A percentile compares a stretch with the other conserved stretches of the same genome.
phyloP scores from a whole-genome alignment of 306 rosid genomes.

The Vicia sativa region DNA sequence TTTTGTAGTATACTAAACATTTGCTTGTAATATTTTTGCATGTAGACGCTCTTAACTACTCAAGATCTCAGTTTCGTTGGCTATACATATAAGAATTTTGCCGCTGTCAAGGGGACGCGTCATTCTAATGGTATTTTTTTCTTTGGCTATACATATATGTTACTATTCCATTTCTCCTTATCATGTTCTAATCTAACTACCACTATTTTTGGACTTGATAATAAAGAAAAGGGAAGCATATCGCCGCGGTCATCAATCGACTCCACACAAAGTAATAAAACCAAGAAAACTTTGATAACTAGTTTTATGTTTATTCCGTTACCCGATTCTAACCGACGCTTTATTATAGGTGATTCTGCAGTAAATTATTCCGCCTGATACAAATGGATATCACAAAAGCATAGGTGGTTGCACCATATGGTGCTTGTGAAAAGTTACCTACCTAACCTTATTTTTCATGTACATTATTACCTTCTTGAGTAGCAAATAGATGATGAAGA shows the following conservation, averaged over 20 bases:
- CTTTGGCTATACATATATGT: slow-evolving; percentile 11
- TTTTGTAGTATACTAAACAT: slow-evolving; percentile 7
- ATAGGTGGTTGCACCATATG: slow-evolving; percentile 35
- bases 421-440: slow-evolving; percentile 38
- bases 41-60: slow-evolving; percentile 72
- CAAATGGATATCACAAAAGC: slow-evolving; percentile 37
- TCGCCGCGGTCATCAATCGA: slow-evolving; percentile 58
- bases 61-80: slow-evolving; percentile 97
- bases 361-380: slow-evolving; percentile 48
- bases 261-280: slow-evolving; percentile 60
- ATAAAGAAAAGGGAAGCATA: slow-evolving; percentile 48
- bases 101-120: slow-evolving; percentile 73
- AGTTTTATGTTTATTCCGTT: neutral
- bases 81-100: slow-evolving; percentile 91
- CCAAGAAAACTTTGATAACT: slow-evolving; percentile 24
- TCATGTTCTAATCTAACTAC: slow-evolving; percentile 22
- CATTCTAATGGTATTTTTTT: slow-evolving; percentile 58
- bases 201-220: slow-evolving; percentile 19
- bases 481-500: slow-evolving; percentile 40
- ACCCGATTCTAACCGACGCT: slow-evolving; percentile 33
- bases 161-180: neutral
- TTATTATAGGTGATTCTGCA: slow-evolving; percentile 63
- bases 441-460: slow-evolving; percentile 29
- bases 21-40: slow-evolving; percentile 31
- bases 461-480: slow-evolving; percentile 29